Base-by-base conservation (phyloP, 2,329 filamentous ascomycete genomes). In the Fusarium liriodendri region DNA sequence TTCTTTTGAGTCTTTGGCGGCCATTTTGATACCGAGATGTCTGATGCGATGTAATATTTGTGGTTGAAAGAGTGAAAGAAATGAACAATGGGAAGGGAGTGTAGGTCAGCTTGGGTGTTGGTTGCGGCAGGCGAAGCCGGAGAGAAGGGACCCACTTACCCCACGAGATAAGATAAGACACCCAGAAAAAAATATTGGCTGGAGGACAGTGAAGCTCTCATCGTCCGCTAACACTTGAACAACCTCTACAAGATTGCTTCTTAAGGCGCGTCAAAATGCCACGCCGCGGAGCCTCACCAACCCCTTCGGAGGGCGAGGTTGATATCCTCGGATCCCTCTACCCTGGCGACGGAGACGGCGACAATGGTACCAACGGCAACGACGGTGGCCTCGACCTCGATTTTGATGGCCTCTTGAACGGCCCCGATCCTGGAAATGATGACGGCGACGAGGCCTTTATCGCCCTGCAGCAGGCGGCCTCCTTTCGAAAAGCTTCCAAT, bases 381-480 rank as follows among this genome's bases (percentile, higher is more conserved):
- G 77, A 76, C 57, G 81, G 83, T 55, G 83, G 83, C 68, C 81
- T 83, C 59, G 87, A 88, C 60, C 85, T 92, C 59, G 89, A 92
- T 74, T 87, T 89, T 45, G 88, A 88, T 62, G 88, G 89, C 60
- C 88, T 94, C 54, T 83, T 95, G 57, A 89, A 92, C 67, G 85
- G 71, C n/a, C 76, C 75, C 81, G 69, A 71, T 4, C 75, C 75
- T 1, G 86, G 81, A n/a, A 84, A 85, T 45, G 90, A 89, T 42
- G 92, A 92, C 57, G 91, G 87, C 20, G 95, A 99, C 80, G 95
- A 93, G 80, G 93, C 93, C 0, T 98, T 98, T 79, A 99, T 99
- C 83, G 95, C 95, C 11, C 89, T 94, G 40, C 90, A 93, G 78
- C 95, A 98, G 81, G 93, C 94, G 5, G 94, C 95, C 18, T 94